These are phyloP conservation scores for Dictyostelium discoideum DNA, from an alignment of 78 protist genomes.

Conservation along the genomic window DNA sequence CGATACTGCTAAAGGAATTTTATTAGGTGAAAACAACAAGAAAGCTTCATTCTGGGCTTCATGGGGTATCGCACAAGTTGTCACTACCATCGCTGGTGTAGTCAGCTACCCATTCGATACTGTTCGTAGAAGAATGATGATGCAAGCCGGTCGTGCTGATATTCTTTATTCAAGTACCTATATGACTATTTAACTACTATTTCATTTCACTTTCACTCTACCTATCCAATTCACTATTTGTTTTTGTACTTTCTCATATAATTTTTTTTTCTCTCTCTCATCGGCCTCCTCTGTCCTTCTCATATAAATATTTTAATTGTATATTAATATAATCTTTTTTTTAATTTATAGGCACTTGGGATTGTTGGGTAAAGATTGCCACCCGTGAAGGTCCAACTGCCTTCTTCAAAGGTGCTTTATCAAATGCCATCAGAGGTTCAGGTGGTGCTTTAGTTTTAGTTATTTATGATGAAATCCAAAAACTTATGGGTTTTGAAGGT, in stretches of 20 bases:
- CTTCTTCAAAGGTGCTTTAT: conserved; percentile 98
- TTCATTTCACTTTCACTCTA: neutral
- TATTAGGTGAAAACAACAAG: conserved; percentile 44
- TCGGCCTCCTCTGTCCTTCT: neutral
- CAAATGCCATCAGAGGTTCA: conserved; percentile 95
- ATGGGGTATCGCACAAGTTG: conserved; percentile 75
- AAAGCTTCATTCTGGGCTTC: conserved; percentile 80
- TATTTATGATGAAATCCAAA: conserved; percentile 94
- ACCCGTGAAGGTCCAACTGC: conserved; percentile 92
- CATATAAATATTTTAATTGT: neutral
- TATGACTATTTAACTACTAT: too few species aligned
- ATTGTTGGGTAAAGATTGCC: conserved; percentile 89
- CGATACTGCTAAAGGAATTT: conserved; percentile 90
- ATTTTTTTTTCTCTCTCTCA: neutral
- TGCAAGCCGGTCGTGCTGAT: conserved; percentile 90
- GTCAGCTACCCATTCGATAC: conserved; percentile 99
- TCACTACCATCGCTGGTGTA: conserved; percentile 91
- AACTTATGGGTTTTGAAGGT: conserved; percentile 72
- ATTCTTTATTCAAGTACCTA: conserved; percentile 81
- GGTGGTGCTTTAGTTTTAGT: conserved; percentile 97
- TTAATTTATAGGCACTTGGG: conserved; percentile 70
- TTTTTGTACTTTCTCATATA: neutral
- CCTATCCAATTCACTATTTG: neutral
- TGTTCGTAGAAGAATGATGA: conserved; percentile 92
- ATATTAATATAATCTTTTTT: neutral